Base-by-base conservation (phyloP, 140 eudicot species). In the Senecio squalidus region DNA sequence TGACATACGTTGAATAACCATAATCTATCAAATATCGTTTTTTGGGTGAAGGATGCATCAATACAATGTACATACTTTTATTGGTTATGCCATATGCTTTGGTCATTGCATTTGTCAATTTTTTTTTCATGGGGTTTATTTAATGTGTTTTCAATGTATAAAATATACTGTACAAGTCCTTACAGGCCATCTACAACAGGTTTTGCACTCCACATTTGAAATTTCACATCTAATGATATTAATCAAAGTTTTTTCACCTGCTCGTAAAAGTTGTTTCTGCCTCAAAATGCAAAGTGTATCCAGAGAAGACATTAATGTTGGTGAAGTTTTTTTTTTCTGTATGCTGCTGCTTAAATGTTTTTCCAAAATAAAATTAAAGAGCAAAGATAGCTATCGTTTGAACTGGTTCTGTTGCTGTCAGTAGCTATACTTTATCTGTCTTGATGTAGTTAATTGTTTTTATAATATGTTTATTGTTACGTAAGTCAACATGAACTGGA, bases 1-100 rank as follows among this genome's bases (percentile, higher is more conserved):
- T 77, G 70, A 16, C 67, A 74, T 59, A 71, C 74, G 39, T 17
- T 39, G 44, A 62, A 60, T 46, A 64, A 38, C 22, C 52, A 3
- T 57, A 54, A 49, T 62, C 34, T 64, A 65, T 70, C 53, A 70
- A 44, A 58, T 58, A 16, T 23, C 3, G 4, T 11, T 18, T 46
- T 13, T 39, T 50, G 10, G 20, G 39, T 34, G 27, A 67, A 39
- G 47, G 33, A 41, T 24, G 43, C 29, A 31, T 27, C 56, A 67
- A 53, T 33, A 16, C 31, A 57, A 58, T 68, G 27, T 59, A 36
- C 18, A 49, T 10, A 26, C 11, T 64, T 23, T 4, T 26, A 43
- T 29, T 67, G 65, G 67, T 65, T 48, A 24, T 58, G 40, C 7
- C 48, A 39, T 48, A 28, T 71, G 27, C 41, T 34, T 39, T 3